phyloP scores from a whole-genome alignment of 768 basidiomycete genomes.

The Pisolithus microcarpus region DNA sequence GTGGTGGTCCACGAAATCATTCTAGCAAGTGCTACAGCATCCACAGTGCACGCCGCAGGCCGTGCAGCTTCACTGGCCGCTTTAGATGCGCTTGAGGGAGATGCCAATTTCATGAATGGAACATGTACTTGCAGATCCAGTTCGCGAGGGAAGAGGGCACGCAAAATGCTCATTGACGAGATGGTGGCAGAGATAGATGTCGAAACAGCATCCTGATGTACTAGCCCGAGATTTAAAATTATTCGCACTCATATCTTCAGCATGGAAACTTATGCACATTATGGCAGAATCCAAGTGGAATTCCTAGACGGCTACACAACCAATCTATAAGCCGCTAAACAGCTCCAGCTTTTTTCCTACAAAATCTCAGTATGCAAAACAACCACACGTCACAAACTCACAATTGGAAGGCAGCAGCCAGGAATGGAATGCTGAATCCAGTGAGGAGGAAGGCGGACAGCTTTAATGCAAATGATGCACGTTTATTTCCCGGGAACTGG shows the following conservation, averaged over 20 bases:
- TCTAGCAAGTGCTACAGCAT: conserved; percentile 51
- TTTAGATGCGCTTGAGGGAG: conserved; percentile 60
- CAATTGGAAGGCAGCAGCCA: conserved; percentile 58
- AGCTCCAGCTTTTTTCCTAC: conserved; percentile 36
- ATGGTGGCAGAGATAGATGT: conserved; percentile 22
- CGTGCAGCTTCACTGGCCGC: conserved; percentile 58
- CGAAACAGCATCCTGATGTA: conserved; percentile 4
- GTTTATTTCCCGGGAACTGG: conserved; percentile 44
- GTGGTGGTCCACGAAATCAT: conserved; percentile 63
- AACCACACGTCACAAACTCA: conserved; percentile 16
- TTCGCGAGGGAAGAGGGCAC: conserved; percentile 29
- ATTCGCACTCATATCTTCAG: too few relatives aligned
- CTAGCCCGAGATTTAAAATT: too few relatives aligned
- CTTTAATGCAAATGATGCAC: conserved; percentile 34
- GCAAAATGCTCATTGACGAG: conserved; percentile 30
- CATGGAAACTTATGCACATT: background rate
- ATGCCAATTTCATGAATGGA: conserved; percentile 52
- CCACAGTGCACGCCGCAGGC: conserved; percentile 46
- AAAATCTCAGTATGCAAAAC: conserved; percentile 1
- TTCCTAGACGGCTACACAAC: background rate
- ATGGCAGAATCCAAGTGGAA: background rate
- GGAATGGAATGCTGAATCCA: conserved; percentile 65
- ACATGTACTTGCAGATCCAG: conserved; percentile 59
- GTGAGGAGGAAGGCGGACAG: conserved; percentile 33
- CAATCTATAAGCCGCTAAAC: conserved; percentile 14